Evolutionary conservation across 1,284 basidiomycete species (phyloP), one percentile per base, ranked within the genome.

Genomic region (Irpex lacteus): DNA sequence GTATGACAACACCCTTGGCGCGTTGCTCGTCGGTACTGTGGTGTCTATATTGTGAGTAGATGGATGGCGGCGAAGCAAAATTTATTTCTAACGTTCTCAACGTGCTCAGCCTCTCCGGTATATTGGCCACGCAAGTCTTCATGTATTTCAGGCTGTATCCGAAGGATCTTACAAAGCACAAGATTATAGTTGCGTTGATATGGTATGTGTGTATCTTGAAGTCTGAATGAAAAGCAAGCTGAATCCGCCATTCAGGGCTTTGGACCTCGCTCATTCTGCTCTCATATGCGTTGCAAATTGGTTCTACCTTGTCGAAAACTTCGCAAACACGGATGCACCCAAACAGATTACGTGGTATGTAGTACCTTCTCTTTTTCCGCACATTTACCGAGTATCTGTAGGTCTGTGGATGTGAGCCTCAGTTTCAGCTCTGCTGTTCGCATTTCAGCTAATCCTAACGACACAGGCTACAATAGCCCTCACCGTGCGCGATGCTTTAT

Each of bases 251-350:
- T 57, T 26, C 19, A 78, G 75, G 76, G 5, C 66, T 3, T 64
- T 78, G 32, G 75, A 76, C 61, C 5, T 73, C 5, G 44, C 68
- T 5, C 75, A 76, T 61, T 73, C 71, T 13, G 63, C 63, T 4
- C 68, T 78, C 34, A 67, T 77, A n/a, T 73, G 72, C 66, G 65
- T 70, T 2, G 67, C 74, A n/a, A 69, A 78, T 52, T 80, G 78
- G 78, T 57, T 68, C 6, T 80, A 77, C 61, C 61, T 77, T n/a
- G 73, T 79, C 38, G 60, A 61, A 2, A 56, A 74, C 57, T 75
- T 73, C 58, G 73, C 73, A 2, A 61, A 72, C 50, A 7, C 6
- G 6, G 50, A 49, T 5, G 63, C 67, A 11, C 63, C 70, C 5
- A 70, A 73, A 13, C 55, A 62, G 36, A 76, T 78, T 60, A 73